phyloP scores from a whole-genome alignment of 1,284 basidiomycete species.

The Volvariella surrecta region DNA sequence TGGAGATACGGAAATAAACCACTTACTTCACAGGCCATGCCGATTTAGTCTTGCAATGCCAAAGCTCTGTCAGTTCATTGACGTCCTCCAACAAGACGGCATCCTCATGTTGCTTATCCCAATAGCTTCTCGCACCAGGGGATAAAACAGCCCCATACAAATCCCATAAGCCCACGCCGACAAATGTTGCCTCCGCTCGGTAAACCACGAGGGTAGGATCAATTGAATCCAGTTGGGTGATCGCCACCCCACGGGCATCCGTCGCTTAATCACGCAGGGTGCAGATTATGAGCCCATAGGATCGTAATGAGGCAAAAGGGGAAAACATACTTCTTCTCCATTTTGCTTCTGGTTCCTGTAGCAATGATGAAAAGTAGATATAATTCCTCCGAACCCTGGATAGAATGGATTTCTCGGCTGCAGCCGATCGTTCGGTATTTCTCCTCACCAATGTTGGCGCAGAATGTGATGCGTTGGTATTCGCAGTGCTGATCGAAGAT shows the following conservation, averaged over 20 bases:
- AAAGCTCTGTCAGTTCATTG: conserved; percentile 86
- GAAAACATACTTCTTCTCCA: conserved; percentile 76
- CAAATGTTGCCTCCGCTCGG: conserved; percentile 95
- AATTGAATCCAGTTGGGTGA: conserved; percentile 95
- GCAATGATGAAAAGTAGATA: conserved; percentile 94
- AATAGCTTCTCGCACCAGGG: conserved; percentile 74
- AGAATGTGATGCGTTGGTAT: conserved; percentile 23
- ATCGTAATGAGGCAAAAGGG: conserved; percentile 7
- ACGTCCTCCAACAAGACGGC: conserved; percentile 83
- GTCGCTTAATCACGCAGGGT: conserved; percentile 37
- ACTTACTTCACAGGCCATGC: conserved; percentile 88
- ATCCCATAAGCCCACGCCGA: conserved; percentile 95
- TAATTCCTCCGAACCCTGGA: conserved; percentile 89
- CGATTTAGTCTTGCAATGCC: conserved; percentile 85
- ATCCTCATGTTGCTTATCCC: conserved; percentile 91
- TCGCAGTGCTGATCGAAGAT: conserved; percentile 39
- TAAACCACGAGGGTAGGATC: conserved; percentile 97
- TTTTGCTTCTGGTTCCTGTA: conserved; percentile 98
- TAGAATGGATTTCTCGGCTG: conserved; percentile 71
- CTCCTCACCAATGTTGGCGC: conserved; percentile 26
- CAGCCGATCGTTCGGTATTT: conserved; percentile 46
- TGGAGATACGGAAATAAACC: background rate
- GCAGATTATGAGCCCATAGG: conserved; percentile 8
- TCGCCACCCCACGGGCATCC: conserved; percentile 83
- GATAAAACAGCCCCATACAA: conserved; percentile 84